These are phyloP conservation scores for Leccinum disarticulatum DNA, from an alignment of 768 basidiomycete genomes.

Conservation along the genomic window DNA sequence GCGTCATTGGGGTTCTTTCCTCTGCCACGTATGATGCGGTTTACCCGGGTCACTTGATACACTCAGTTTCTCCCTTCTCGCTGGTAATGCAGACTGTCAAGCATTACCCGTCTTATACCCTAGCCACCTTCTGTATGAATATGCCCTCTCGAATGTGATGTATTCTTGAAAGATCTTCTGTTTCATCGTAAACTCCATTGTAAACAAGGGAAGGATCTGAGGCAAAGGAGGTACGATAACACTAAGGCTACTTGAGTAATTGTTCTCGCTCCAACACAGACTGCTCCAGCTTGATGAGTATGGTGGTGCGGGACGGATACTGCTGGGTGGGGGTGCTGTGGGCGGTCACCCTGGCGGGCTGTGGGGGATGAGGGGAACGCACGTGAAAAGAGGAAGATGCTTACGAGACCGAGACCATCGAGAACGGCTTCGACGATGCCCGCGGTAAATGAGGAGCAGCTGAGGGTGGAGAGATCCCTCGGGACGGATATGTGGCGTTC, in stretches of 20 bases:
- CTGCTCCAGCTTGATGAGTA: conserved; percentile 94
- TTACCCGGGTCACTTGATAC: neutral
- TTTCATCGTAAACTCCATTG: neutral
- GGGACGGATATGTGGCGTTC: conserved; percentile 94
- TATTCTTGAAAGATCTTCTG: neutral
- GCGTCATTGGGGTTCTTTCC: neutral
- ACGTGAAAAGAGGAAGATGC: conserved; percentile 33
- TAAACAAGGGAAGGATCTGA: neutral
- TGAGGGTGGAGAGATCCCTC: conserved; percentile 88
- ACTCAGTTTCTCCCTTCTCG: too few relatives aligned
- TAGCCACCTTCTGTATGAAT: too few relatives aligned
- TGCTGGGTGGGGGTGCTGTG: conserved; percentile 86
- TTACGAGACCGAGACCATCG: conserved; percentile 90
- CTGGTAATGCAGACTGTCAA: too few relatives aligned
- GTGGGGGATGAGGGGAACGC: conserved; percentile 15
- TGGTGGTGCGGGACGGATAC: conserved; percentile 85
- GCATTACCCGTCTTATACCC: too few relatives aligned
- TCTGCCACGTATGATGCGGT: neutral
- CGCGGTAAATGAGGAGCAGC: conserved; percentile 96
- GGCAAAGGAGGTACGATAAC: neutral
- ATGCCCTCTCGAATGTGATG: too few relatives aligned
- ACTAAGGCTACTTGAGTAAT: neutral
- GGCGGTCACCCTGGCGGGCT: conserved; percentile 97
- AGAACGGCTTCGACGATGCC: conserved; percentile 97
- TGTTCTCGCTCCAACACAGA: conserved; percentile 93